Evolutionary conservation across 768 basidiomycete genomes (phyloP), one percentile per base, ranked within the genome.

Genomic region (Boletus edulis): DNA sequence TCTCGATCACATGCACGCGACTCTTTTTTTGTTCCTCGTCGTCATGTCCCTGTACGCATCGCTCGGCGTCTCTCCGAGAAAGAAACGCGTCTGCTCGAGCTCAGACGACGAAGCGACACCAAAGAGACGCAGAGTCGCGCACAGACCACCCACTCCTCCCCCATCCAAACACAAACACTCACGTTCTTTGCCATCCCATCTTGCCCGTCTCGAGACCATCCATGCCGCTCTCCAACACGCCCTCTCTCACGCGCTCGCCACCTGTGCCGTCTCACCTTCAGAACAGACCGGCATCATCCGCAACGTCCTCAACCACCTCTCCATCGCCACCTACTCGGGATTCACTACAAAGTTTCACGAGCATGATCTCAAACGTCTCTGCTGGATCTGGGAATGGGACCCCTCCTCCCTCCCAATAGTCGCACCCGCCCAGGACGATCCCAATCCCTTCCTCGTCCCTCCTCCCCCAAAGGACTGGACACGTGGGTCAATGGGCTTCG

Each of bases 371-470:
- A 81, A 76, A 53, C 78, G 87, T 55, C 78, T 94, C 18, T 92
- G 91, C 71, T 93, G 91, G 91, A 56, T 93, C 15, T 92, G 91
- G 89, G 91, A 93, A 67, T 94, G 91, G 91, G 85, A 91, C 63
- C 79, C 80, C 7, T 69, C 79, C 42, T 57, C 75, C 6, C 50
- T 81, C 4, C 74, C 78, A 3, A 18, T 64, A 29, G 29, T 29
- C 29, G 2, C 29, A 2, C 2, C 45, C 22, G n/a, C 58, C 14
- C 66, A 74, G 7, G 81, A 82, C 13, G 87, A 88, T 14, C 80
- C 86, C 7, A 91, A 91, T 59, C 88, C 88, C 32, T 89, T 91
- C 77, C 72, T 89, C 62, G 71, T 70, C n/a, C 71, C 80, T 24
- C 54, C 75, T 11, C 71, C 74, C 29, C 62, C 76, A 15, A 80